phyloP scores from a whole-genome alignment of 2,329 filamentous ascomycete species.

The Tolypocladium pustulatum region DNA sequence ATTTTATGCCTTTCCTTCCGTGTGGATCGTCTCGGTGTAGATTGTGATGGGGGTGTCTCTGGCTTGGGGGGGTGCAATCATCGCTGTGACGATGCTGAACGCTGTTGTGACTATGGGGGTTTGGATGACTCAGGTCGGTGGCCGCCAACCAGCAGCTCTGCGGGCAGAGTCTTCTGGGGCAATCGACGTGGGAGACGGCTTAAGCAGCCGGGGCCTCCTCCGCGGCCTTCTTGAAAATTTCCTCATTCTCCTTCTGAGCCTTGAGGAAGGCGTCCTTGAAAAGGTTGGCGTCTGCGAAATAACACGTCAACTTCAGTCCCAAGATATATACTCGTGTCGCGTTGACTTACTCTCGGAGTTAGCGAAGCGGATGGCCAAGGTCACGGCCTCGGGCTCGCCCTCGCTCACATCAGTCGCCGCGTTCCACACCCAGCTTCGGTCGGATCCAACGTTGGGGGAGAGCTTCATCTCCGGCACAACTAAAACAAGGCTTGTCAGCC shows the following conservation, averaged over 20 bases:
- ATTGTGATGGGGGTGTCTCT: conserved; percentile 1
- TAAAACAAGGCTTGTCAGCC: conserved; percentile 21
- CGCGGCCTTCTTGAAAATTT: conserved; percentile 54
- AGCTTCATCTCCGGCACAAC: conserved; percentile 99
- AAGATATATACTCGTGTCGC: not conserved
- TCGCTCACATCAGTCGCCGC: conserved; percentile 95
- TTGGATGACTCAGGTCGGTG: conserved; percentile 3
- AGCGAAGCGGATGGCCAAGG: conserved; percentile 92
- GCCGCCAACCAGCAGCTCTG: conserved; percentile 2
- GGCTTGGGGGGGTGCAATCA: conserved; percentile 3
- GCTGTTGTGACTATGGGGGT: conserved; percentile 10
- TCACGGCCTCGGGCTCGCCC: conserved; percentile 92
- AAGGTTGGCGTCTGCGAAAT: conserved; percentile 70
- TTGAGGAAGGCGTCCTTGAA: conserved; percentile 98
- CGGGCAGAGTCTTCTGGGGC: not conserved
- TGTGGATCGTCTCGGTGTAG: not conserved
- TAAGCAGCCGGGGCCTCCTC: conserved; percentile 16
- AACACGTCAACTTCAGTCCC: not conserved
- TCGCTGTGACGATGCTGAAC: conserved; percentile 6
- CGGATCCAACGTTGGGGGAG: conserved; percentile 92
- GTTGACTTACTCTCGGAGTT: conserved; percentile 81
- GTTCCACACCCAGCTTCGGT: conserved; percentile 99
- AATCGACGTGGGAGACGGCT: not conserved
- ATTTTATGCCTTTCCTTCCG: conserved; percentile 1
- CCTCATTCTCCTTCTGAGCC: conserved; percentile 93